Percentiles rank a stretch among this genome's conserved stretches.
phyloP scores from a whole-genome alignment of 2,329 filamentous ascomycete genomes.

The Trichoderma sp. region DNA sequence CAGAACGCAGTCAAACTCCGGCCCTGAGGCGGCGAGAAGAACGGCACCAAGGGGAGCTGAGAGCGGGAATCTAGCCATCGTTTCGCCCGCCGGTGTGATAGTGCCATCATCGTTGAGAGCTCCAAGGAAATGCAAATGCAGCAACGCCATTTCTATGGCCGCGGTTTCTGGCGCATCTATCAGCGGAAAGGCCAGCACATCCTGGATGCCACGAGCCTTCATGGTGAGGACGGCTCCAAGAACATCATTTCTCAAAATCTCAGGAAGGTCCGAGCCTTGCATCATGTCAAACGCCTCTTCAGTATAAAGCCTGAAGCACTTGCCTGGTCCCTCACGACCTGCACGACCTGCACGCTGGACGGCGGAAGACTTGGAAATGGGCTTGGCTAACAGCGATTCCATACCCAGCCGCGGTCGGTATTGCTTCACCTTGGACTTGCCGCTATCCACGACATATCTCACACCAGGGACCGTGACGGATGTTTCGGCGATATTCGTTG shows the following conservation, averaged over 20 bases:
- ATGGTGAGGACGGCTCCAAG: conserved; percentile 86
- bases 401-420: conserved; percentile 83
- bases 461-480: conserved; percentile 96
- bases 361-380: conserved; percentile 90
- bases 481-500: conserved; percentile 98
- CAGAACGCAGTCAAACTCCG: conserved; percentile 71
- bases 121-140: conserved; percentile 78
- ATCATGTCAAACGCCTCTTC: conserved; percentile 72
- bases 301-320: conserved; percentile 89
- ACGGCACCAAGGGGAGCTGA: conserved; percentile 81
- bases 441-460: conserved; percentile 86
- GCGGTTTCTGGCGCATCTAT: conserved; percentile 80
- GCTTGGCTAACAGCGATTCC: conserved; percentile 86
- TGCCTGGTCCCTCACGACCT: conserved; percentile 86
- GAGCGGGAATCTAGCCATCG: conserved; percentile 82
- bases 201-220: conserved; percentile 85
- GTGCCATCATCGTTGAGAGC: conserved; percentile 72
- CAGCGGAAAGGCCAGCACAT: conserved; percentile 81
- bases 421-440: conserved; percentile 92
- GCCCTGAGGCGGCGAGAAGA: conserved; percentile 74
- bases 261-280: conserved; percentile 76
- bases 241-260: conserved; percentile 89
- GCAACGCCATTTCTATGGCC: conserved; percentile 77
- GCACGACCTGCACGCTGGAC: conserved; percentile 91
- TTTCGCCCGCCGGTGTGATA: conserved; percentile 74